Conservation (phyloP, 768 basidiomycete species). For the Serendipita sp. region DNA sequence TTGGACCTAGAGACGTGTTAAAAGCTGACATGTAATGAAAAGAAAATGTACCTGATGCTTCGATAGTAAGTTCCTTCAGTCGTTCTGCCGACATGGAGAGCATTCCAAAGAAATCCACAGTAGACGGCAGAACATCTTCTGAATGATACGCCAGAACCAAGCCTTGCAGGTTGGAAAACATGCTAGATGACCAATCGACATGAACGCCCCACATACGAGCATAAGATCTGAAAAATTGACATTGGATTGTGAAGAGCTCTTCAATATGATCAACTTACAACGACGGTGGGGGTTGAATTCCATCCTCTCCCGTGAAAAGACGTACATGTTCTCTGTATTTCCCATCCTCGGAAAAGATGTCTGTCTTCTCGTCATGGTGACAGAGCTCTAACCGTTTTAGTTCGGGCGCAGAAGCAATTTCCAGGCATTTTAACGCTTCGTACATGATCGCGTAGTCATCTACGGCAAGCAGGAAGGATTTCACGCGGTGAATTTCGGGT, state of each 20-base stretch:
- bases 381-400: neutral
- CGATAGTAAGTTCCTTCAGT: constrained; percentile 35
- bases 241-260: no score
- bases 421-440: neutral
- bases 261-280: constrained; percentile 16
- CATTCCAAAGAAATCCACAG: constrained; percentile 33
- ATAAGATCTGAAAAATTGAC: neutral
- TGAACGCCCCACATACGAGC: constrained; percentile 53
- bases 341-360: neutral
- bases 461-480: neutral
- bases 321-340: neutral
- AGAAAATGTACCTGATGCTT: constrained; percentile 36
- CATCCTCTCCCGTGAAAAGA: neutral
- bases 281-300: neutral
- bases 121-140: constrained; percentile 46
- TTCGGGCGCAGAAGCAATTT: neutral
- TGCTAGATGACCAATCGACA: constrained; percentile 40
- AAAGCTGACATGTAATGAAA: neutral
- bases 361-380: neutral
- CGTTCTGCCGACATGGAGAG: constrained; percentile 32
- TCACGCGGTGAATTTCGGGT: neutral
- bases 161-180: neutral
- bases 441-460: neutral
- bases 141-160: constrained; percentile 48
- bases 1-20: constrained; percentile 14